A percentile compares a stretch with the other conserved stretches of the same genome.
Evolutionary conservation across 1,139 yeast species (phyloP).

Genomic region (Pichia sp.): DNA sequence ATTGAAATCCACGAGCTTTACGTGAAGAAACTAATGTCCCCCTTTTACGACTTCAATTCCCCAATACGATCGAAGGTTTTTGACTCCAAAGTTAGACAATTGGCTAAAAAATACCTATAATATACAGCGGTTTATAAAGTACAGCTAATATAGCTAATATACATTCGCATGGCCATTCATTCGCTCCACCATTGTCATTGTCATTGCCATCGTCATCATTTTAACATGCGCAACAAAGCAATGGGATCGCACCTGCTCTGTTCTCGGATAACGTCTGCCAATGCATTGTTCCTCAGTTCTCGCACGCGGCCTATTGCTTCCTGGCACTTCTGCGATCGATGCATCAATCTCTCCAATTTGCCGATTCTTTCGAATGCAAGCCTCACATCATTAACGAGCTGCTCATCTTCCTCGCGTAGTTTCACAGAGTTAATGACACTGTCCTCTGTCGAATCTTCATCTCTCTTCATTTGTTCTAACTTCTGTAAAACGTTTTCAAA

Average conservation of each 20-base stretch:
- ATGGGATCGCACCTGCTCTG: conserved; percentile 19
- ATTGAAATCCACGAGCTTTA: conserved; percentile 81
- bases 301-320: not conserved
- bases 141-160: too few species aligned
- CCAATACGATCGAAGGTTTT: conserved; percentile 70
- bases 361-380: not conserved
- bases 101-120: conserved; percentile 72
- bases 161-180: too few species aligned
- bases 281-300: not conserved
- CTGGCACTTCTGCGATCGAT: not conserved
- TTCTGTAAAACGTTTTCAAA: not conserved
- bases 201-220: too few species aligned
- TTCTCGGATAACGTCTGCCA: conserved; percentile 12
- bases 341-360: conserved; percentile 1
- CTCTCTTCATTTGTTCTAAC: not conserved
- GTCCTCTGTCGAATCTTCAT: too few species aligned
- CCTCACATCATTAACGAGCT: not conserved
- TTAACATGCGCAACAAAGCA: not conserved
- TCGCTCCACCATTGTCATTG: too few species aligned
- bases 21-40: conserved; percentile 77
- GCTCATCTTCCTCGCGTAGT: not conserved
- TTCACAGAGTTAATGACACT: too few species aligned
- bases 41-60: conserved; percentile 74
- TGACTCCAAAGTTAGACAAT: conserved; percentile 62
- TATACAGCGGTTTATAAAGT: not conserved